Conservation (phyloP, 176 grass and related monocot species). For the Eremochloa ophiuroides region DNA sequence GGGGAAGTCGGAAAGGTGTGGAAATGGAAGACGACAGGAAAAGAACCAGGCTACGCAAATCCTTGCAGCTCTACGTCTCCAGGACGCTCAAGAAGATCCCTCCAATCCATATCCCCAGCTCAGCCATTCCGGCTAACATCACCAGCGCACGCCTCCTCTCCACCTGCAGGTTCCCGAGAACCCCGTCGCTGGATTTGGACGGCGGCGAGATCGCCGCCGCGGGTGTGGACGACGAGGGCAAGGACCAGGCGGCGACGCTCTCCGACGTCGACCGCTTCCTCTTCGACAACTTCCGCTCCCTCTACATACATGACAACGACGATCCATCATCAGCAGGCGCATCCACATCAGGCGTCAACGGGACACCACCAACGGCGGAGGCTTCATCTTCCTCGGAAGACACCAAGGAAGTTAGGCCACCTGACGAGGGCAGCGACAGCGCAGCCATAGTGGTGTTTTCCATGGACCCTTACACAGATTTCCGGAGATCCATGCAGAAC, state of each 20-base stretch:
- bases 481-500: slow-evolving; percentile 56
- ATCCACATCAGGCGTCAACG: background rate
- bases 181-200: slow-evolving; percentile 39
- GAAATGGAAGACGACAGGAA: slow-evolving; percentile 38
- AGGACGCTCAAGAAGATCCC: slow-evolving; percentile 76
- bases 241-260: slow-evolving; percentile 55
- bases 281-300: slow-evolving; percentile 70
- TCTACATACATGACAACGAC: slow-evolving; percentile 42
- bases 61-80: slow-evolving; percentile 52
- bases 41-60: slow-evolving; percentile 45
- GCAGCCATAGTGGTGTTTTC: slow-evolving; percentile 54
- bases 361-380: background rate
- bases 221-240: background rate
- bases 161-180: slow-evolving; percentile 63
- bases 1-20: background rate
- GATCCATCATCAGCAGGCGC: slow-evolving; percentile 6
- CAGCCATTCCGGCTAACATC: slow-evolving; percentile 30
- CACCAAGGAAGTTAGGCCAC: background rate
- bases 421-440: background rate
- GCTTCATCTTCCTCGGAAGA: background rate
- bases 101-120: slow-evolving; percentile 28
- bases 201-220: background rate
- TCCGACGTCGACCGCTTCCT: slow-evolving; percentile 81
- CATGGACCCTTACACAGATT: slow-evolving; percentile 63
- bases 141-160: slow-evolving; percentile 48